A percentile compares a stretch with the other conserved stretches of the same genome.
phyloP scores from a whole-genome alignment of 352 stramenopile species.

The Pythium rhizo-oryzae region DNA sequence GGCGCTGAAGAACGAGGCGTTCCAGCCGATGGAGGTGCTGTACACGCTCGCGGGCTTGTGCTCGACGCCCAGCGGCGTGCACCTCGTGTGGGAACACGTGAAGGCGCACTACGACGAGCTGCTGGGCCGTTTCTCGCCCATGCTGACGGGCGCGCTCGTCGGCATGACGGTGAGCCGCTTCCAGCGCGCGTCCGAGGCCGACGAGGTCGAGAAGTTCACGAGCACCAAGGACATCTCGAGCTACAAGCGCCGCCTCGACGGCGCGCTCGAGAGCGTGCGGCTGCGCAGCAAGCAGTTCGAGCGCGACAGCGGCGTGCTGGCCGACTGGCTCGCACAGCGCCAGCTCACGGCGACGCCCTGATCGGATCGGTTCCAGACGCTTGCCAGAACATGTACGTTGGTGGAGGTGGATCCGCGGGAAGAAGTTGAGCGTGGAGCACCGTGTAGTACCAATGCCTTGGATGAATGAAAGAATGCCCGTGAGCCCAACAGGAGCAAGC shows the following conservation, averaged over 20 bases:
- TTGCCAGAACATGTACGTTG: too few relatives aligned
- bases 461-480: too few relatives aligned
- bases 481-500: too few relatives aligned
- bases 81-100: conserved; percentile 67
- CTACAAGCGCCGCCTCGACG: conserved; percentile 58
- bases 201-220: conserved; percentile 62
- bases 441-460: too few relatives aligned
- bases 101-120: conserved; percentile 66
- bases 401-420: too few relatives aligned
- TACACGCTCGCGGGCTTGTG: conserved; percentile 47
- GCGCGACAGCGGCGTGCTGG: conserved; percentile 48
- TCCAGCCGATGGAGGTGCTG: conserved; percentile 35
- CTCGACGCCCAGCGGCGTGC: conserved; percentile 12
- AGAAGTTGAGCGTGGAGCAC: too few relatives aligned
- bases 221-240: conserved; percentile 54
- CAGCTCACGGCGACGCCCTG: neutral
- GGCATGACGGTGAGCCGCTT: conserved; percentile 45
- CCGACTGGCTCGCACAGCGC: conserved; percentile 47
- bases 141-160: conserved; percentile 52
- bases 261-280: conserved; percentile 57
- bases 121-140: conserved; percentile 56
- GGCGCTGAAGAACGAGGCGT: conserved; percentile 20
- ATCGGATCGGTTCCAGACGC: too few relatives aligned
- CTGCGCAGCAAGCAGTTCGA: conserved; percentile 52
- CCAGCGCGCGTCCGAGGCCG: conserved; percentile 46